A percentile compares a stretch with the other conserved stretches of the same genome.
phyloP scores from a whole-genome alignment of 331 rosid species.

The Arachis monticola region DNA sequence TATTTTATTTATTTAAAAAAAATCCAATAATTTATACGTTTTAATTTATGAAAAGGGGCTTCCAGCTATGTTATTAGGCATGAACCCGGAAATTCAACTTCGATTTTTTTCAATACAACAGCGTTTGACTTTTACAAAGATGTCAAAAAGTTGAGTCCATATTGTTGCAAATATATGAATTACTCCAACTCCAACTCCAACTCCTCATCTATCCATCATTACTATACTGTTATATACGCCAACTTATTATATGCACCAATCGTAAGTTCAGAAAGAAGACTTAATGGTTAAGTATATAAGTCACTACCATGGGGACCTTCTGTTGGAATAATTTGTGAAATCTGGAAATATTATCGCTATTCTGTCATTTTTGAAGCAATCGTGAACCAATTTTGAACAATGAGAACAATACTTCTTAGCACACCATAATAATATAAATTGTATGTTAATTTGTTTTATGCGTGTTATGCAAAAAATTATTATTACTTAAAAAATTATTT shows the following conservation, averaged over 20 bases:
- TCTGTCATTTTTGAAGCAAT: no score
- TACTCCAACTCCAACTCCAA: constrained; percentile 44
- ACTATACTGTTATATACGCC: not conserved
- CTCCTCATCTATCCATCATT: constrained; percentile 23
- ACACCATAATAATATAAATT: not conserved
- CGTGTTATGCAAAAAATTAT: not conserved
- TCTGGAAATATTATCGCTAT: no score
- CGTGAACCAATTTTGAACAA: no score
- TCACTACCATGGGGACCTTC: no score
- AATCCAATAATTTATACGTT: constrained; percentile 26
- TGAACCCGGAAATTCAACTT: constrained; percentile 30
- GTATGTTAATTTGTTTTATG: not conserved
- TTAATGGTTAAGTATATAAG: constrained; percentile 38
- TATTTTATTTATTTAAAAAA: no score
- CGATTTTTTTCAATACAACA: not conserved
- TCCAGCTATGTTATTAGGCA: constrained; percentile 25
- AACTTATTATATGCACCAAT: constrained; percentile 18
- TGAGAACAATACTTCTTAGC: no score
- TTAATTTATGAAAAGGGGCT: constrained; percentile 23
- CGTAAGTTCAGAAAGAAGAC: constrained; percentile 24
- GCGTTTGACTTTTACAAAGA: constrained; percentile 33
- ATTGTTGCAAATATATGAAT: not conserved
- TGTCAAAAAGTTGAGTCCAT: constrained; percentile 29
- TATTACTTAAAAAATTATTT: no score
- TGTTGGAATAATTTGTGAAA: no score